Evolutionary conservation across 768 basidiomycete genomes (phyloP).

Genomic region (Hortiboletus campestris): DNA sequence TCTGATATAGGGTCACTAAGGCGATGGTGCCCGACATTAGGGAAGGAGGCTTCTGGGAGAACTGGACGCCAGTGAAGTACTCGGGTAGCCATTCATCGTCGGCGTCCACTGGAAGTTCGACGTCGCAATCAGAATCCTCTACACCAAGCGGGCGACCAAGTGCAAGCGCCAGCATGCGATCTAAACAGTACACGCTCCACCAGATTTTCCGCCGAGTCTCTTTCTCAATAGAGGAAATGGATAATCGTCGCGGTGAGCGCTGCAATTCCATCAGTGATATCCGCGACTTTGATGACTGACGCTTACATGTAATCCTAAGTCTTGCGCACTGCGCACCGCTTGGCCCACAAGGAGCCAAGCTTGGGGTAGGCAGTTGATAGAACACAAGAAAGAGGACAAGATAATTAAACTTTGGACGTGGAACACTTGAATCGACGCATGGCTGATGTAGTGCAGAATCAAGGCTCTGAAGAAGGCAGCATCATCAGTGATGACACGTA

Average conservation of each 20-base stretch:
- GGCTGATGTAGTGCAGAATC: slow-evolving; percentile 89
- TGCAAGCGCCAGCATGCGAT: slow-evolving; percentile 89
- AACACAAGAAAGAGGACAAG: slow-evolving; percentile 88
- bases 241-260: slow-evolving; percentile 80
- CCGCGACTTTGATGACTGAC: slow-evolving; percentile 1
- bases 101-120: slow-evolving; percentile 77
- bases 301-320: slow-evolving; percentile 88
- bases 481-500: not conserved
- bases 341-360: slow-evolving; percentile 93
- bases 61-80: slow-evolving; percentile 64
- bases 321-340: slow-evolving; percentile 85
- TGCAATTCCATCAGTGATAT: slow-evolving; percentile 32
- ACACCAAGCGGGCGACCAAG: slow-evolving; percentile 86
- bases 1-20: slow-evolving; percentile 76
- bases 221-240: slow-evolving; percentile 73
- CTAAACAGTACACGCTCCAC: slow-evolving; percentile 92
- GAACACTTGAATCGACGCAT: slow-evolving; percentile 77
- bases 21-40: slow-evolving; percentile 83
- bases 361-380: slow-evolving; percentile 90
- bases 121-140: slow-evolving; percentile 89
- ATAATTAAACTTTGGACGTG: slow-evolving; percentile 91
- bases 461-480: slow-evolving; percentile 56
- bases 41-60: slow-evolving; percentile 55
- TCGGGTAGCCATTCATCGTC: slow-evolving; percentile 78
- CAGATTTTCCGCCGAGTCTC: slow-evolving; percentile 89